phyloP scores from a whole-genome alignment of 148 eudicot genomes.

The Salicornia ramosissima region DNA sequence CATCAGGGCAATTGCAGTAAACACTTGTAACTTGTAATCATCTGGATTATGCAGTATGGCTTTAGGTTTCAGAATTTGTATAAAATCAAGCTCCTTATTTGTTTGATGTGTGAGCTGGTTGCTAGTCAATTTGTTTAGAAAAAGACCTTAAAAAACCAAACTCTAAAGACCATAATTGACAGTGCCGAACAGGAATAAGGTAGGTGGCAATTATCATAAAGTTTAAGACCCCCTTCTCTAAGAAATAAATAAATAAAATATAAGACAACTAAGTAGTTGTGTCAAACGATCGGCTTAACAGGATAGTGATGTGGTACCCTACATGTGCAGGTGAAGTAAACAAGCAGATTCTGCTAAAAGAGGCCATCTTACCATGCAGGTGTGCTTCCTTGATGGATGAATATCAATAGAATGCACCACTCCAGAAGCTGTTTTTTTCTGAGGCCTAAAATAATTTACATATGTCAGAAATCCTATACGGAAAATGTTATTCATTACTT shows the following conservation, averaged over 20 bases:
- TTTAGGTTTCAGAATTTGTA: background rate
- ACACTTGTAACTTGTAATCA: background rate
- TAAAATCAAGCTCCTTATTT: background rate
- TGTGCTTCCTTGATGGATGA: conserved; percentile 89
- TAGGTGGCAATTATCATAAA: background rate
- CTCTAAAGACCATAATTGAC: background rate
- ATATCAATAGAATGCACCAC: conserved; percentile 83
- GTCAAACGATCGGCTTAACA: background rate
- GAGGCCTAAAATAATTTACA: conserved; percentile 44
- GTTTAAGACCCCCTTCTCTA: background rate
- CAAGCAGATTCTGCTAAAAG: conserved; percentile 6
- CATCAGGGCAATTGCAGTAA: background rate
- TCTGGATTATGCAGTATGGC: no score
- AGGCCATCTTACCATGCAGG: conserved; percentile 65
- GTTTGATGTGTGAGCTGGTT: background rate
- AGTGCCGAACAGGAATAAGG: background rate
- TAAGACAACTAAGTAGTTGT: background rate
- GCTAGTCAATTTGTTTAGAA: background rate
- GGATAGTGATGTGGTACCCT: background rate
- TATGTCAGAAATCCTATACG: conserved; percentile 3
- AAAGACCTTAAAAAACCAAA: background rate
- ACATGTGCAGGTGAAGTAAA: background rate
- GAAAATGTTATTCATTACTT: no score
- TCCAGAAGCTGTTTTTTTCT: conserved; percentile 45
- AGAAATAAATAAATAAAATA: background rate